Evolutionary conservation across 2,329 filamentous ascomycete species (phyloP).

Genomic region (Diaporthe vexans): DNA sequence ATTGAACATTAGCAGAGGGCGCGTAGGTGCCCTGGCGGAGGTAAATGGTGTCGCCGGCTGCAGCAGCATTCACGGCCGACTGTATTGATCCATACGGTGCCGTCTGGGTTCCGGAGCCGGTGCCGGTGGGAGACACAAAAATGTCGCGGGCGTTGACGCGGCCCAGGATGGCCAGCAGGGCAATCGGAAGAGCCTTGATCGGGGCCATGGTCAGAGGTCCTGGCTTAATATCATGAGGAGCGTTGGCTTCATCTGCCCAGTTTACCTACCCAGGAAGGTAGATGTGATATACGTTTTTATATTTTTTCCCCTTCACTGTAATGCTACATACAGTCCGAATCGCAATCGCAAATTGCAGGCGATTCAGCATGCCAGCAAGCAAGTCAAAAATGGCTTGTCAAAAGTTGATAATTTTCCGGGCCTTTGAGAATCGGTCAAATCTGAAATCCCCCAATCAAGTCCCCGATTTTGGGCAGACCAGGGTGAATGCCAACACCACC

Average conservation of each 20-base stretch:
- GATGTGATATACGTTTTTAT: background rate
- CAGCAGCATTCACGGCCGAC: constrained; percentile 59
- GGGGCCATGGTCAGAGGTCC: background rate
- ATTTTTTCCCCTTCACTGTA: background rate
- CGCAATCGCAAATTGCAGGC: background rate
- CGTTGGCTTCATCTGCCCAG: background rate
- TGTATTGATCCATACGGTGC: constrained; percentile 62
- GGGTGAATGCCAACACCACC: constrained; percentile 8
- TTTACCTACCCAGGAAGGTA: background rate
- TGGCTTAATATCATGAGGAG: background rate
- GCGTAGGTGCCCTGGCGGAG: constrained; percentile 60
- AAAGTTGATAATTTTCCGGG: constrained; percentile 17
- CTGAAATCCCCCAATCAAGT: constrained; percentile 22
- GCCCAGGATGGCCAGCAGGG: constrained; percentile 6
- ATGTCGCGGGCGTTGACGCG: constrained; percentile 48
- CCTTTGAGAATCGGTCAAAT: background rate
- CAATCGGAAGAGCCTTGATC: constrained; percentile 3
- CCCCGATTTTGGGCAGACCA: background rate
- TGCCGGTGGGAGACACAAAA: constrained; percentile 61
- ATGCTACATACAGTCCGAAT: background rate
- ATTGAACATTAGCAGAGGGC: constrained; percentile 61
- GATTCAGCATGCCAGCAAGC: background rate
- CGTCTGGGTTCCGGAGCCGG: constrained; percentile 54
- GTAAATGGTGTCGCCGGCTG: constrained; percentile 61
- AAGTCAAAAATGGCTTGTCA: background rate